phyloP scores from a whole-genome alignment of 805 yeast genomes.

The Jamesozyma rosinii region DNA sequence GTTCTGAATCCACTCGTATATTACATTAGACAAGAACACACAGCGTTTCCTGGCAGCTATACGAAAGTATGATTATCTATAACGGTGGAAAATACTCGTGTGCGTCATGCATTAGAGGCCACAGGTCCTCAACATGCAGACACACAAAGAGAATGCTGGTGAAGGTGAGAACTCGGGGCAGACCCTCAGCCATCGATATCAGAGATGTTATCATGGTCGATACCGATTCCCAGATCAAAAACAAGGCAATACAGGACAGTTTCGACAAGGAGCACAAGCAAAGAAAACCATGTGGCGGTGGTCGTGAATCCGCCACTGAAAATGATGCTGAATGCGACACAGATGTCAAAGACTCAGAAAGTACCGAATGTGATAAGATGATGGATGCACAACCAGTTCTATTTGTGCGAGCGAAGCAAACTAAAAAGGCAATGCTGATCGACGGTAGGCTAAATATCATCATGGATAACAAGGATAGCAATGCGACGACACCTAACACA shows the following conservation, averaged over 20 bases:
- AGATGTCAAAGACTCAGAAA: background rate
- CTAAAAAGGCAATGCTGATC: constrained; percentile 22
- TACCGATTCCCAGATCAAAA: constrained; percentile 19
- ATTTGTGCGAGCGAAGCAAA: constrained; percentile 20
- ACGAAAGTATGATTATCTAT: constrained; percentile 64
- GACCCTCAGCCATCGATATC: constrained; percentile 54
- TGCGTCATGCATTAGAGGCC: constrained; percentile 84
- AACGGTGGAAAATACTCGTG: constrained; percentile 78
- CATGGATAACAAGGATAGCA: constrained; percentile 9
- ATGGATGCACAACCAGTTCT: constrained; percentile 27
- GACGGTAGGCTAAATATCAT: constrained; percentile 26
- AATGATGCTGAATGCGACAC: background rate
- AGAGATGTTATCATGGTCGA: constrained; percentile 29
- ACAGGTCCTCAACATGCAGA: constrained; percentile 76
- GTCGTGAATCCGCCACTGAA: background rate
- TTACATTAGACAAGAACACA: no score
- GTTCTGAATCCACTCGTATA: no score
- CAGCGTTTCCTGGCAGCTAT: no score
- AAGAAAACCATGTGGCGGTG: background rate
- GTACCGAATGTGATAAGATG: constrained; percentile 9
- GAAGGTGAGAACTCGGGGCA: constrained; percentile 81
- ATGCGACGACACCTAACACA: background rate
- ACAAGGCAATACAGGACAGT: background rate
- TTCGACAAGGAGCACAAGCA: background rate
- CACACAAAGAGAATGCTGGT: constrained; percentile 74